Conservation (phyloP, 768 basidiomycete species). For the Collybiopsis confluens region DNA sequence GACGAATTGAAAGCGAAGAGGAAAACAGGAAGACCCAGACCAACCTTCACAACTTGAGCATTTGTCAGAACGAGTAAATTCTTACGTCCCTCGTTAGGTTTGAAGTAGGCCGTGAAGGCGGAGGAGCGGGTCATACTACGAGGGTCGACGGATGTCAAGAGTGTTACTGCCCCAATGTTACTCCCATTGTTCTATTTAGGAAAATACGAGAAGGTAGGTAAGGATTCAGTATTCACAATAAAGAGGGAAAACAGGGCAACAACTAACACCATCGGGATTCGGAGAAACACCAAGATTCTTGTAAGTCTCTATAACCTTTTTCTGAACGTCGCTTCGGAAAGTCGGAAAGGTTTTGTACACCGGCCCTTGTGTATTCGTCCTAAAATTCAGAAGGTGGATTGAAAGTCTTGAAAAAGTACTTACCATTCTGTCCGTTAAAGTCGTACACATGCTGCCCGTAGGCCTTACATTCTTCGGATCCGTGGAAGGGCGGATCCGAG, state of each 20-base stretch:
- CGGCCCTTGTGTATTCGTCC: background rate
- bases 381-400: background rate
- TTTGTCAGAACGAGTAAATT: constrained; percentile 25
- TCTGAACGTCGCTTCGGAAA: background rate
- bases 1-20: too few relatives aligned
- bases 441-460: background rate
- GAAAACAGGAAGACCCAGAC: constrained; percentile 9
- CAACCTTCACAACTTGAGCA: constrained; percentile 17
- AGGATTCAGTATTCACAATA: background rate
- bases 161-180: constrained; percentile 5
- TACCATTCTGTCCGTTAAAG: background rate
- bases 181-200: constrained; percentile 8
- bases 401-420: background rate
- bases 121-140: constrained; percentile 21
- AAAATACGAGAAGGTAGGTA: background rate
- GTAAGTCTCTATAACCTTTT: background rate
- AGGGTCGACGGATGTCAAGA: constrained; percentile 17
- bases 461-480: background rate
- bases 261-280: constrained; percentile 1
- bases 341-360: background rate
- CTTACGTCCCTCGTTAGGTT: constrained; percentile 19
- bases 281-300: background rate
- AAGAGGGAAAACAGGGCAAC: background rate
- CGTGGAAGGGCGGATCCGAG: background rate
- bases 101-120: constrained; percentile 22